phyloP scores from a whole-genome alignment of 2,329 filamentous ascomycete species.

The Ophiostoma sp. region DNA sequence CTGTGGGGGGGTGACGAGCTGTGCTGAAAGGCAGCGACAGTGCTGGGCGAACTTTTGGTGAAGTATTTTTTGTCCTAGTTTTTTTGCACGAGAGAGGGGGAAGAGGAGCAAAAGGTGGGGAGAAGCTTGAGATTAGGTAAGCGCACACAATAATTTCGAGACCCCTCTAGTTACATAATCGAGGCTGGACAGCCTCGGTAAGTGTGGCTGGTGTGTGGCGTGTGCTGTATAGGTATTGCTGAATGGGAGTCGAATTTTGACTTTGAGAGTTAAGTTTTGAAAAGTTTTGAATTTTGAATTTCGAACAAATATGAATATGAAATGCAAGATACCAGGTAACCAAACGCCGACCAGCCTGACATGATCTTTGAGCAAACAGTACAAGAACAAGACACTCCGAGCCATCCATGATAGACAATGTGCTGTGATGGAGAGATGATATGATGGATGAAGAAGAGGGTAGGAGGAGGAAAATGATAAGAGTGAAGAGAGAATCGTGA shows the following conservation, averaged over 20 bases:
- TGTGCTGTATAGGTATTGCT: neutral
- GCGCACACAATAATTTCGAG: constrained; percentile 25
- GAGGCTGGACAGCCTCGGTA: constrained; percentile 3
- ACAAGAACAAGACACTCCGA: constrained; percentile 4
- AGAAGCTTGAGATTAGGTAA: constrained; percentile 2
- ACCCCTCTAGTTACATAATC: constrained; percentile 12
- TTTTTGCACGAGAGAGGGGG: constrained; percentile 18
- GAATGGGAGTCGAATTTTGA: neutral
- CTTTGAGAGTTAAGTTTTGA: neutral
- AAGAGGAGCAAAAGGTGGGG: constrained; percentile 6
- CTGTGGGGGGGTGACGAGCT: constrained; percentile 12
- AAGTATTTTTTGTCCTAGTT: constrained; percentile 22
- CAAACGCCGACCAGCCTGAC: constrained; percentile 18
- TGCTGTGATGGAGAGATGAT: neutral
- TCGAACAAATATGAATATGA: constrained; percentile 2
- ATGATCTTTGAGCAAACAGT: neutral
- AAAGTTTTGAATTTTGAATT: neutral
- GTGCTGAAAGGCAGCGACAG: neutral
- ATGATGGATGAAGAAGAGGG: neutral
- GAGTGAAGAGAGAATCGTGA: neutral
- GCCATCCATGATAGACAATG: neutral
- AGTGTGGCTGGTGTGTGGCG: constrained; percentile 13
- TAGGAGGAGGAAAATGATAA: neutral
- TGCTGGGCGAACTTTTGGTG: neutral
- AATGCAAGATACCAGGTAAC: neutral